Evolutionary conservation across 352 stramenopile genomes (phyloP), one percentile per base, ranked within the genome.

Genomic region (Phytopythium oedochilum): DNA sequence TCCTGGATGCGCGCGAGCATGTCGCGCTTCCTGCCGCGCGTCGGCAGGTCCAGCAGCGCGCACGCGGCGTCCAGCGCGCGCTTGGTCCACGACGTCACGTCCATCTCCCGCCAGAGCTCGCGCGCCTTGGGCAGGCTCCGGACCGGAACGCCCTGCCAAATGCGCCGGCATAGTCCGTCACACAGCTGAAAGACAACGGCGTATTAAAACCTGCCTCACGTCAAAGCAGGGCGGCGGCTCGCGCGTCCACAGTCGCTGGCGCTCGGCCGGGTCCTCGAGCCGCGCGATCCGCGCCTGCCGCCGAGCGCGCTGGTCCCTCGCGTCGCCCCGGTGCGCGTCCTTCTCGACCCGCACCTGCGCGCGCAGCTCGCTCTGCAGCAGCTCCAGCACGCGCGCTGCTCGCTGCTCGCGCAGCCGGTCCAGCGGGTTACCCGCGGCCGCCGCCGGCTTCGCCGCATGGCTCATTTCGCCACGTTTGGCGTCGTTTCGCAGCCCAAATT

Each of bases 1-100:
- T 88, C 82, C 57, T 89, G 77, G 22, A 92, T 71, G 9, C 77
- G 66, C 46, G 78, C 76, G 22, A 89, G 53, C 18, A 92, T 51
- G 53, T 88, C 77, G 5, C 68, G 49, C 46, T 89, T 92, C 54
- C 85, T 88, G 10, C 75, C 77, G 7, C 49, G 47, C 9, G 40
- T 47, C 7, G 65, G 64, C 35, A 92, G 63, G 57, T 87, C 78
- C 22, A 92, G 55, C 20, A 92, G 66, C 46, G 60, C 61, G 22
- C 77, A 88, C 1, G 76, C 78, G 11, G 68, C 75, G 14, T 87
- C 69, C 20, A 92, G 66, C 47, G 83, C 70, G 28, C 53, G 28
- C 51, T 81, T 84, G 42, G 65, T 75, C 74, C 77, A 88, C 22
- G 26, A 25, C 1, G 64, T 73, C 35, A 92, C 69, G 40, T 83